These are phyloP conservation scores for Bifiguratus adelaidae DNA, from an alignment of 192 early-diverging fungal genomes.

Conservation along the genomic window DNA sequence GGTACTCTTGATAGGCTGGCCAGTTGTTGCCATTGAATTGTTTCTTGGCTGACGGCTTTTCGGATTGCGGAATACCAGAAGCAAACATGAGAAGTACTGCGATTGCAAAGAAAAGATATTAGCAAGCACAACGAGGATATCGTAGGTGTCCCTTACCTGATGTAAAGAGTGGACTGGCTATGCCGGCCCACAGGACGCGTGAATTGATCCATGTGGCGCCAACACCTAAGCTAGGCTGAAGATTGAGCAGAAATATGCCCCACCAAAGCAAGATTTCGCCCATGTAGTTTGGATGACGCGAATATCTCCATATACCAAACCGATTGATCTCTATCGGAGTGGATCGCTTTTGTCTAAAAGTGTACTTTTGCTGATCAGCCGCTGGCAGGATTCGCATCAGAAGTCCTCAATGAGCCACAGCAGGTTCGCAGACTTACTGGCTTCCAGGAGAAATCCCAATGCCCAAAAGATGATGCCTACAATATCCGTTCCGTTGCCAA, in stretches of 20 bases:
- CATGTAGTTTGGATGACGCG: slow-evolving; percentile 13
- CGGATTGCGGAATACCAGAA: slow-evolving; percentile 5
- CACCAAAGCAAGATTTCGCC: slow-evolving; percentile 12
- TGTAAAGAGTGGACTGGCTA: slow-evolving; percentile 4
- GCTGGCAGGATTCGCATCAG: no score
- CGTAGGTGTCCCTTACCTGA: slow-evolving; percentile 3
- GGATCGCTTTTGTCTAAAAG: neutral
- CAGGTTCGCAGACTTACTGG: neutral
- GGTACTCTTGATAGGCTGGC: neutral
- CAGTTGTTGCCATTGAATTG: slow-evolving; percentile 7
- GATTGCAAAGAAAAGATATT: neutral
- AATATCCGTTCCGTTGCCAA: no score
- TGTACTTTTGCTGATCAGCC: no score
- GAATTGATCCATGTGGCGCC: neutral
- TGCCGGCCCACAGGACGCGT: no score
- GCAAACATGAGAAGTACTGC: slow-evolving; percentile 3
- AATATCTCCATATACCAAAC: slow-evolving; percentile 7
- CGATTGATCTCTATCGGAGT: slow-evolving; percentile 3
- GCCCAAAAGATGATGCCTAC: slow-evolving; percentile 3
- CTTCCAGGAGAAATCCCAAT: slow-evolving; percentile 4
- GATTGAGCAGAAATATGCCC: slow-evolving; percentile 10
- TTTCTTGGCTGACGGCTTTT: slow-evolving; percentile 5
- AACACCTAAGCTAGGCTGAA: slow-evolving; percentile 5
- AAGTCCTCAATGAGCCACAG: no score
- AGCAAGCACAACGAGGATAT: no score